A percentile compares a stretch with the other conserved stretches of the same genome.
Conservation (phyloP, 768 basidiomycete species). For the Tulasnella sp. region DNA sequence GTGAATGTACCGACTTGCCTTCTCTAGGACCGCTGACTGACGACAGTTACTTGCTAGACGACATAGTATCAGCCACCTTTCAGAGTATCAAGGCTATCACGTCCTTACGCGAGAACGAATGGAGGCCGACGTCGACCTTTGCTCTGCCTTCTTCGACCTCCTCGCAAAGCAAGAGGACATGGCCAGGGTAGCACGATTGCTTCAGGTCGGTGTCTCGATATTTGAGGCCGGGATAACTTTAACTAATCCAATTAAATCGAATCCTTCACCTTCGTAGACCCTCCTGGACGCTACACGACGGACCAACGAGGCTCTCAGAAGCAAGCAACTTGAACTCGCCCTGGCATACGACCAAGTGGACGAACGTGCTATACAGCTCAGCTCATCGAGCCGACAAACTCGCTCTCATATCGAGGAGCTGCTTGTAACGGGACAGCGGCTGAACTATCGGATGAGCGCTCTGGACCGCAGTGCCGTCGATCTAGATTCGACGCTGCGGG, state of each 20-base stretch:
- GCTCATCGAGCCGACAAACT: neutral
- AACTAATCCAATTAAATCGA: neutral
- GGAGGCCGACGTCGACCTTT: slow-evolving; percentile 68
- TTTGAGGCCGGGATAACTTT: neutral
- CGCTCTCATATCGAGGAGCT: slow-evolving; percentile 2
- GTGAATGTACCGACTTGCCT: neutral
- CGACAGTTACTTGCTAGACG: slow-evolving; percentile 29
- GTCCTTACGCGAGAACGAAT: slow-evolving; percentile 48
- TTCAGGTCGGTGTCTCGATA: neutral
- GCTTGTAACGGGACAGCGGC: neutral
- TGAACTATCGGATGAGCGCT: slow-evolving; percentile 4
- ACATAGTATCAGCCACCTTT: slow-evolving; percentile 54
- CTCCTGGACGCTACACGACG: slow-evolving; percentile 1
- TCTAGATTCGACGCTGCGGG: neutral
- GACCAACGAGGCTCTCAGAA: neutral
- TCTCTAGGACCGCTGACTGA: neutral
- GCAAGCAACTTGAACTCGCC: neutral
- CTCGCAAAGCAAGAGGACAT: slow-evolving; percentile 36
- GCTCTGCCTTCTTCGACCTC: slow-evolving; percentile 63
- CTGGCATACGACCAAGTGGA: neutral
- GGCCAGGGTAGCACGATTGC: neutral
- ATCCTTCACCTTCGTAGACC: neutral
- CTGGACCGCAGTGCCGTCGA: neutral
- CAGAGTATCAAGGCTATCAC: slow-evolving; percentile 36
- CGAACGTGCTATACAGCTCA: slow-evolving; percentile 2